A percentile compares a stretch with the other conserved stretches of the same genome.
Conservation (phyloP, 2,329 filamentous ascomycete genomes). For the Aureobasidium lini region DNA sequence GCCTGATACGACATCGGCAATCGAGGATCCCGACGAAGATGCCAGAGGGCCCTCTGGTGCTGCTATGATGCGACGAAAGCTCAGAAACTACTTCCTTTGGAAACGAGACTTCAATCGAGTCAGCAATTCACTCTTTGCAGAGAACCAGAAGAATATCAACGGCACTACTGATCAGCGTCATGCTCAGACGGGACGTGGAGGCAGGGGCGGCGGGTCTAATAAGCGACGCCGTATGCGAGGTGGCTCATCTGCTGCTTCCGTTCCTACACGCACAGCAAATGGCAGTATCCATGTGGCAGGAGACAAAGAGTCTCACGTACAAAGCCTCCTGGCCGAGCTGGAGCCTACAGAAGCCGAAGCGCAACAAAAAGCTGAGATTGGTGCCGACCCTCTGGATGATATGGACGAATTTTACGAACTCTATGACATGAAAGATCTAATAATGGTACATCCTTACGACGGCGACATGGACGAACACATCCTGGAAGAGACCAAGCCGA, state of each 20-base stretch:
- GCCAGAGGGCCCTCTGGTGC: slow-evolving; percentile 54
- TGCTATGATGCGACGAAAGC: slow-evolving; percentile 82
- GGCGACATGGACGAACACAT: slow-evolving; percentile 94
- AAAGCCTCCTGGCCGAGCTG: slow-evolving; percentile 73
- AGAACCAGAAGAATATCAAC: slow-evolving; percentile 70
- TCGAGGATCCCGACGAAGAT: slow-evolving; percentile 39
- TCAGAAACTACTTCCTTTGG: slow-evolving; percentile 84
- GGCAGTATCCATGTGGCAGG: slow-evolving; percentile 71
- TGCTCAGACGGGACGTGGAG: slow-evolving; percentile 40
- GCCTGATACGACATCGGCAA: slow-evolving; percentile 32
- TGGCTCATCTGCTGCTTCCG: slow-evolving; percentile 55
- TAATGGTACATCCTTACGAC: slow-evolving; percentile 88
- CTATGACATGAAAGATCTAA: slow-evolving; percentile 81
- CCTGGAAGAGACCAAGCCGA: slow-evolving; percentile 86
- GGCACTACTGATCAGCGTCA: slow-evolving; percentile 53
- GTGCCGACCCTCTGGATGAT: slow-evolving; percentile 72
- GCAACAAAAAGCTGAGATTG: slow-evolving; percentile 61
- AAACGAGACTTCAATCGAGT: slow-evolving; percentile 83
- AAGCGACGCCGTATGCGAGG: slow-evolving; percentile 81
- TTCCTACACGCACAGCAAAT: slow-evolving; percentile 58
- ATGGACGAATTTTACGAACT: slow-evolving; percentile 90
- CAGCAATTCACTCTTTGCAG: slow-evolving; percentile 67
- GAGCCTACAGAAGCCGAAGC: slow-evolving; percentile 72
- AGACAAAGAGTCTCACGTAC: slow-evolving; percentile 75
- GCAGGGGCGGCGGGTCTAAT: slow-evolving; percentile 62